phyloP scores from a whole-genome alignment of 352 stramenopile species.

The Globisporangium camurandrum region DNA sequence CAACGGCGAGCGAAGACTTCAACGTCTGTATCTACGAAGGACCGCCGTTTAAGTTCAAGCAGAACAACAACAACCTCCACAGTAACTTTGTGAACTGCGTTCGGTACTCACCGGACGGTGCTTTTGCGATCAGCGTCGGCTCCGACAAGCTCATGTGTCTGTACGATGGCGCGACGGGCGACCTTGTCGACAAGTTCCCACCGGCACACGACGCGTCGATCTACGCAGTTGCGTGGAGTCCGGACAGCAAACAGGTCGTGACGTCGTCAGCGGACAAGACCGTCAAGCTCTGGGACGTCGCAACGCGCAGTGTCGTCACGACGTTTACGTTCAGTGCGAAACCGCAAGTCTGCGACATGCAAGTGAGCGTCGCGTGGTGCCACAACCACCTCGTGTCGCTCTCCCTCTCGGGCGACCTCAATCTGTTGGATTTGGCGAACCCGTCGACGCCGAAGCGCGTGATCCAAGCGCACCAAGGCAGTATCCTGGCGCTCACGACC shows the following conservation, averaged over 20 bases:
- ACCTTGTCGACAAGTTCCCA: slow-evolving; percentile 76
- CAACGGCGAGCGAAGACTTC: slow-evolving; percentile 94
- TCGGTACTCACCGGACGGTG: slow-evolving; percentile 89
- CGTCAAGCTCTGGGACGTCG: slow-evolving; percentile 89
- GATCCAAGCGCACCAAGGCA: slow-evolving; percentile 88
- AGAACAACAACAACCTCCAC: slow-evolving; percentile 90
- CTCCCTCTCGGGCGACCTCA: slow-evolving; percentile 79
- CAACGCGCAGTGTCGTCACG: slow-evolving; percentile 53
- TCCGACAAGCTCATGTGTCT: slow-evolving; percentile 94
- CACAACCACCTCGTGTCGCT: slow-evolving; percentile 79
- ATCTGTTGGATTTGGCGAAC: slow-evolving; percentile 64
- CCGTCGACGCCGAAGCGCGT: slow-evolving; percentile 69
- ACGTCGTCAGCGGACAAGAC: slow-evolving; percentile 96
- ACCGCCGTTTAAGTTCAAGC: slow-evolving; percentile 94
- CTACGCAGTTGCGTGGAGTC: slow-evolving; percentile 92
- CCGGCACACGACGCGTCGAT: slow-evolving; percentile 88
- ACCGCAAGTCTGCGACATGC: slow-evolving; percentile 78
- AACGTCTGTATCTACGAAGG: slow-evolving; percentile 93
- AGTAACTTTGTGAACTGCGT: slow-evolving; percentile 95
- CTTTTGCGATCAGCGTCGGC: slow-evolving; percentile 87
- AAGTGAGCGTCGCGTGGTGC: slow-evolving; percentile 63
- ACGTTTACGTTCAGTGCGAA: slow-evolving; percentile 75
- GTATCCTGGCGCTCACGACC: slow-evolving; percentile 84
- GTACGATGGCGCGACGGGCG: slow-evolving; percentile 91
- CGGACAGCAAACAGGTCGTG: slow-evolving; percentile 85